Evolutionary conservation across 495 filamentous ascomycete species (phyloP).

Genomic region (Poronia punctata): DNA sequence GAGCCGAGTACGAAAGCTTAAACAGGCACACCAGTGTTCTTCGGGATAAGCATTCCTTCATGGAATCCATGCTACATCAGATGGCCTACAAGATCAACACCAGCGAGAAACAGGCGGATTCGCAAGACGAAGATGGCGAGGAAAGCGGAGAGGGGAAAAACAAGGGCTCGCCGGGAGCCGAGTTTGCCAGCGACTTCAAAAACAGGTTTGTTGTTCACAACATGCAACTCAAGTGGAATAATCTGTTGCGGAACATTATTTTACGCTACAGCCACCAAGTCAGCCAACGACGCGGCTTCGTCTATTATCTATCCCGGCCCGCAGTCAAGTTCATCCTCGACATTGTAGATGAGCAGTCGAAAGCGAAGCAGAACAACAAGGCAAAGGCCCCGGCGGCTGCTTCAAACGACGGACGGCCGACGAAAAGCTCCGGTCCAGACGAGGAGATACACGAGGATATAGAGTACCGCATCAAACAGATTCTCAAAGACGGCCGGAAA

Average conservation of each 20-base stretch:
- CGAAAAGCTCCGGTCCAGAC: slow-evolving; percentile 28
- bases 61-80: slow-evolving; percentile 64
- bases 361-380: slow-evolving; percentile 44
- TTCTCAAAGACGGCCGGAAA: slow-evolving; percentile 76
- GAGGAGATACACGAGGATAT: slow-evolving; percentile 51
- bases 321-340: slow-evolving; percentile 98
- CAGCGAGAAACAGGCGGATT: slow-evolving; percentile 9
- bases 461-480: slow-evolving; percentile 78
- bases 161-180: slow-evolving; percentile 47
- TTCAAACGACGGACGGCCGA: slow-evolving; percentile 11
- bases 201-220: slow-evolving; percentile 98
- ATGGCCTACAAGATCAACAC: slow-evolving; percentile 35
- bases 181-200: slow-evolving; percentile 87
- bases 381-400: slow-evolving; percentile 30
- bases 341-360: slow-evolving; percentile 89
- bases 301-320: slow-evolving; percentile 93
- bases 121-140: slow-evolving; percentile 13
- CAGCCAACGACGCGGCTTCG: slow-evolving; percentile 89
- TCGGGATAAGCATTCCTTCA: slow-evolving; percentile 65
- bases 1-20: slow-evolving; percentile 58
- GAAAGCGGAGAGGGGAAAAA: slow-evolving; percentile 33
- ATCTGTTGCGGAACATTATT: slow-evolving; percentile 89
- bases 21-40: slow-evolving; percentile 64
- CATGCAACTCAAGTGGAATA: slow-evolving; percentile 96
- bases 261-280: slow-evolving; percentile 96